These are phyloP conservation scores for Furcasterigmium sp. DNA, from an alignment of 2,329 filamentous ascomycete species.

Conservation along the genomic window DNA sequence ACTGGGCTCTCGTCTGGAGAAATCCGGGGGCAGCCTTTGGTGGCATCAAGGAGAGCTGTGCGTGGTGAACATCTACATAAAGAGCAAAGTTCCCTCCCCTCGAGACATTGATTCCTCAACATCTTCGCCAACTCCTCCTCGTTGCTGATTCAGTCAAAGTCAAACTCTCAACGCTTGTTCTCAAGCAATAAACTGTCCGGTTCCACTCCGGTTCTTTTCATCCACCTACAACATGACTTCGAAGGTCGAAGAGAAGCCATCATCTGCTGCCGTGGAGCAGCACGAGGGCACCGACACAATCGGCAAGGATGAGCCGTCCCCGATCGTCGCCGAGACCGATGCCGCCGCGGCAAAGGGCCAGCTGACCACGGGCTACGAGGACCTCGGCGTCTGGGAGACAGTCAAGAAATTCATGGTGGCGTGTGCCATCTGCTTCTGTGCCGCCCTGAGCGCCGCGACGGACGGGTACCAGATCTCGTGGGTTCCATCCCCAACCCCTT, in stretches of 20 bases:
- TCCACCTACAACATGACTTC: background rate
- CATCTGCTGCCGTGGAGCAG: background rate
- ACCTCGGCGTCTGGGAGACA: conserved; percentile 18
- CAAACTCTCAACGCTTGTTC: background rate
- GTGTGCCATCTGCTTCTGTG: conserved; percentile 17
- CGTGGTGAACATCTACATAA: background rate
- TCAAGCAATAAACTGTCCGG: background rate
- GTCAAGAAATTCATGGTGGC: conserved; percentile 18
- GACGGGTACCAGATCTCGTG: conserved; percentile 22
- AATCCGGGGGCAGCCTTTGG: background rate
- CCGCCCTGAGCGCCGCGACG: conserved; percentile 18
- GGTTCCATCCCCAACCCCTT: conserved; percentile 3
- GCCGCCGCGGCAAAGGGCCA: conserved; percentile 18
- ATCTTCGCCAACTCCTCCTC: background rate
- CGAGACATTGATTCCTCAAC: background rate
- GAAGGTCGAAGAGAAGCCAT: background rate
- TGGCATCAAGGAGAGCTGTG: background rate
- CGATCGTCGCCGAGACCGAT: background rate
- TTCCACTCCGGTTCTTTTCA: background rate
- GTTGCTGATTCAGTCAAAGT: background rate
- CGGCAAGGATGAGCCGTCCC: background rate
- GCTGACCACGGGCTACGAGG: conserved; percentile 18
- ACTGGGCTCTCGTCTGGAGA: background rate
- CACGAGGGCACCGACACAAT: background rate
- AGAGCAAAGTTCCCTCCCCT: background rate